phyloP scores from a whole-genome alignment of 176 grass and related monocot genomes.

The Carex parvula region DNA sequence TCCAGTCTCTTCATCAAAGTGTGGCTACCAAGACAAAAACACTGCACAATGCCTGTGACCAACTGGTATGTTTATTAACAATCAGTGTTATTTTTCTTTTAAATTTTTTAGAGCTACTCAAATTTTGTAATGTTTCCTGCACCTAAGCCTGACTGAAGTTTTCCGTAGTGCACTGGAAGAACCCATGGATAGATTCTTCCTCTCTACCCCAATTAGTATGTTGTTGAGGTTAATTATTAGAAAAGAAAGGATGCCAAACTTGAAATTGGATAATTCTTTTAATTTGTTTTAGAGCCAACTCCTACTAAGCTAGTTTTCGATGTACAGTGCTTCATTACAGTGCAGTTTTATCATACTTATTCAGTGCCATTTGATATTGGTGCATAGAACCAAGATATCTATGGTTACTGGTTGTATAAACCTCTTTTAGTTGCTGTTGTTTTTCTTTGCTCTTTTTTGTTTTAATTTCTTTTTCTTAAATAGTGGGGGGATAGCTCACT shows the following conservation, averaged over 20 bases:
- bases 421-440: not conserved
- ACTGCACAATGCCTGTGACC: slow-evolving; percentile 95
- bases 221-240: not conserved
- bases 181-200: not conserved
- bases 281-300: not conserved
- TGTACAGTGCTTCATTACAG: not conserved
- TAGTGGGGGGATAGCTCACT: no score
- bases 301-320: not conserved
- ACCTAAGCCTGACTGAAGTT: not conserved
- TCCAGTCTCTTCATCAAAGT: slow-evolving; percentile 75
- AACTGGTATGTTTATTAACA: slow-evolving; percentile 46
- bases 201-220: not conserved
- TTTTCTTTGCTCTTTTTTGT: not conserved
- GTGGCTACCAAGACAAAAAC: slow-evolving; percentile 94
- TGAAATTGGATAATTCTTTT: not conserved
- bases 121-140: not conserved
- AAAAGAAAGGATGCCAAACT: not conserved
- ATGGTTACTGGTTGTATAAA: not conserved
- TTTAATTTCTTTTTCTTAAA: not conserved
- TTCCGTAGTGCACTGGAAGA: not conserved
- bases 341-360: not conserved
- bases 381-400: not conserved
- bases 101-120: not conserved
- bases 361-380: not conserved
- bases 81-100: slow-evolving; percentile 6